Conservation (phyloP, 148 eudicot species). For the Tetragonia tetragonoides region DNA sequence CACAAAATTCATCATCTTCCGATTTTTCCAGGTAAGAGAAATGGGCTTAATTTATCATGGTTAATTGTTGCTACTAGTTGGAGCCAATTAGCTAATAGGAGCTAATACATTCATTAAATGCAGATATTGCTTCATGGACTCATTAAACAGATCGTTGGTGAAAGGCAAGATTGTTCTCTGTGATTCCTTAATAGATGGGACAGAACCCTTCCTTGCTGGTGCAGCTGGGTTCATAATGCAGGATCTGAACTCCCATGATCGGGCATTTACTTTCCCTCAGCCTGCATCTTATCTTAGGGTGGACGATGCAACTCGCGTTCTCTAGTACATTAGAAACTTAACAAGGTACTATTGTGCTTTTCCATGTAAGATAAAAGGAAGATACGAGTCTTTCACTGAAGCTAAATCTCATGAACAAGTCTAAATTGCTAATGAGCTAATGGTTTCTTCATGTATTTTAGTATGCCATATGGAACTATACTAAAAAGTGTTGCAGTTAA, state of each 20-base stretch:
- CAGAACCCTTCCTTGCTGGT: constrained; percentile 20
- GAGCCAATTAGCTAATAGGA: background rate
- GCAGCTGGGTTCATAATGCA: constrained; percentile 37
- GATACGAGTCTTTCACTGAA: too few species aligned
- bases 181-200: background rate
- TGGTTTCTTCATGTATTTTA: background rate
- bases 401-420: too few species aligned
- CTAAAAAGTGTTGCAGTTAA: constrained; percentile 18
- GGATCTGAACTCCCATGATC: background rate
- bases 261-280: constrained; percentile 5
- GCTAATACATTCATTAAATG: background rate
- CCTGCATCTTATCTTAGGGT: constrained; percentile 27
- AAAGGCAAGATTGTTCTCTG: constrained; percentile 31
- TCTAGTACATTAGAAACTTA: constrained; percentile 24
- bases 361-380: too few species aligned
- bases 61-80: too few species aligned
- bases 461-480: constrained; percentile 30
- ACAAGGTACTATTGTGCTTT: constrained; percentile 19
- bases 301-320: constrained; percentile 22
- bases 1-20: constrained; percentile 18
- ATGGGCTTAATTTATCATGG: background rate
- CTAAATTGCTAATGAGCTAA: background rate
- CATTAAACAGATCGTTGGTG: constrained; percentile 24
- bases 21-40: constrained; percentile 23
- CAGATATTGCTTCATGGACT: constrained; percentile 14